These are phyloP conservation scores for Podospora conica DNA, from an alignment of 495 filamentous ascomycete genomes.

Conservation along the genomic window DNA sequence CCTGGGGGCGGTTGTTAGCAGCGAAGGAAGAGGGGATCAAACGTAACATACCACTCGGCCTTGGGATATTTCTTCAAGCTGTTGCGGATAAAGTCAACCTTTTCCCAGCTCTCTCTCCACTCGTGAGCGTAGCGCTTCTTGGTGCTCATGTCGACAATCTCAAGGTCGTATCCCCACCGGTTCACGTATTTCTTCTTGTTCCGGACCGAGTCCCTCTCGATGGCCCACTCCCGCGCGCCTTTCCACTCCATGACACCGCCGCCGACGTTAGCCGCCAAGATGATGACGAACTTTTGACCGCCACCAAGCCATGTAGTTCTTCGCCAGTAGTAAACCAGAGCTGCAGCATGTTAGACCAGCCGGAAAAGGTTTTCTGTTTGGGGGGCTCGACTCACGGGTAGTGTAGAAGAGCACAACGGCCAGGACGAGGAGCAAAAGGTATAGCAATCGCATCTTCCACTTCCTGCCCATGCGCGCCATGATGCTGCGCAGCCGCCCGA, in stretches of 20 bases:
- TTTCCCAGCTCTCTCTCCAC: slow-evolving; percentile 99
- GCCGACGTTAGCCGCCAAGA: slow-evolving; percentile 87
- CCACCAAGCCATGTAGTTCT: slow-evolving; percentile 57
- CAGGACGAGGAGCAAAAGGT: slow-evolving; percentile 55
- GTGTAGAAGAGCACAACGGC: slow-evolving; percentile 60
- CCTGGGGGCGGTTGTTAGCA: slow-evolving; percentile 44
- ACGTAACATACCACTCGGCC: slow-evolving; percentile 75
- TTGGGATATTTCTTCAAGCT: slow-evolving; percentile 89
- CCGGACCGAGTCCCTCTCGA: slow-evolving; percentile 89
- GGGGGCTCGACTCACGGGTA: slow-evolving; percentile 50
- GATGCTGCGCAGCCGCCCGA: slow-evolving; percentile 33
- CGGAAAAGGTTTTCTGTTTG: no score
- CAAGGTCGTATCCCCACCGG: slow-evolving; percentile 91
- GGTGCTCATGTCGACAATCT: slow-evolving; percentile 95
- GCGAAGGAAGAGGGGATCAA: neutral
- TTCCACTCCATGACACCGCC: slow-evolving; percentile 99
- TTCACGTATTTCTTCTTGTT: slow-evolving; percentile 88
- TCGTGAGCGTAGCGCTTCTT: slow-evolving; percentile 99
- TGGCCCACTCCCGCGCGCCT: slow-evolving; percentile 93
- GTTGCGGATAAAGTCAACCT: slow-evolving; percentile 90
- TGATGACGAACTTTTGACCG: slow-evolving; percentile 87
- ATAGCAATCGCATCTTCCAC: slow-evolving; percentile 52
- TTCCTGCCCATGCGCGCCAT: slow-evolving; percentile 40
- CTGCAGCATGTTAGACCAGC: slow-evolving; percentile 21
- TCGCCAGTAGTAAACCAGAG: slow-evolving; percentile 44